phyloP scores from a whole-genome alignment of 257 asterid genomes.

The Fraxinus pennsylvanica region DNA sequence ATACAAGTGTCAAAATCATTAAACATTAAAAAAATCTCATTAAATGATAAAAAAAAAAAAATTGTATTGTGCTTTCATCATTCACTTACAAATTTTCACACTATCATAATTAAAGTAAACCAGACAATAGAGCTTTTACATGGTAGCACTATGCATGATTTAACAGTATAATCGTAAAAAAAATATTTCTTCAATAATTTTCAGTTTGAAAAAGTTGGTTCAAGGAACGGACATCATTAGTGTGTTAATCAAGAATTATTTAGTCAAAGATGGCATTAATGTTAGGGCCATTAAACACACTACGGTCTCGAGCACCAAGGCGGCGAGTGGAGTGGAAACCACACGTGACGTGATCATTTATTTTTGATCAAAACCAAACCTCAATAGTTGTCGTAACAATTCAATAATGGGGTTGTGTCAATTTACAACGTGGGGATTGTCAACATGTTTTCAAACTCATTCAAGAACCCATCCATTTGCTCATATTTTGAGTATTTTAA shows the following conservation, averaged over 20 bases:
- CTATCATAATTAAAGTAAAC: no score
- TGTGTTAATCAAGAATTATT: neutral
- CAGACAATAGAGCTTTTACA: no score
- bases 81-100: no score
- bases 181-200: no score
- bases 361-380: conserved; percentile 1
- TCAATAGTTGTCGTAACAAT: neutral
- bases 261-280: conserved; percentile 29
- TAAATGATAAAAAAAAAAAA: no score
- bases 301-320: conserved; percentile 29
- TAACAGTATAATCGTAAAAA: no score
- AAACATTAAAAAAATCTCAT: no score
- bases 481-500: neutral
- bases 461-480: neutral
- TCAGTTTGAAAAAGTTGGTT: neutral
- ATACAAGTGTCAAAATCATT: no score
- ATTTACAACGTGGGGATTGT: conserved; percentile 24
- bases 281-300: neutral
- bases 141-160: no score
- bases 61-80: no score
- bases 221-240: neutral
- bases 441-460: conserved; percentile 14
- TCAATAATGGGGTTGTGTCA: conserved; percentile 19
- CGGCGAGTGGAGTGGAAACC: conserved; percentile 33
- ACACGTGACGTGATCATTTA: conserved; percentile 30